Evolutionary conservation across 768 basidiomycete genomes (phyloP), one percentile per base, ranked within the genome.

Genomic region (Panaeolus cyanescens): DNA sequence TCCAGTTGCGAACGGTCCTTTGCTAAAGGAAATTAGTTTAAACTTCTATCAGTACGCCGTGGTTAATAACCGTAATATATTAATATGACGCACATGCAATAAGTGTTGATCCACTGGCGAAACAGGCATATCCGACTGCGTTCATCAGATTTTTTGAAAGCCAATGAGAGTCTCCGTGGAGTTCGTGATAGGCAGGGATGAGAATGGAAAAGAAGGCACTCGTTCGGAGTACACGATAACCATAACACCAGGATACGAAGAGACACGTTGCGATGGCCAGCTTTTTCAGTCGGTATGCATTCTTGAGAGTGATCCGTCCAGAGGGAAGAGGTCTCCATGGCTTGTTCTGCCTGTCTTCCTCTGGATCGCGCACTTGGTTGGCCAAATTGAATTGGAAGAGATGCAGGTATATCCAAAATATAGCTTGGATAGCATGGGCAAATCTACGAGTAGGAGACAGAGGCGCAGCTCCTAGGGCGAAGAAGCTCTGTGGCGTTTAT

Each of bases 391-490:
- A 80, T 45, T 79, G 79, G 2, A 83, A 67, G 12, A 81, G 68
- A 55, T 83, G 82, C 2, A 80, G 56, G 75, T 74, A 83, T 28
- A 80, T 71, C 82, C 82, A 83, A 4, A 76, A 36, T 1, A 79
- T 55, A 4, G 74, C 66, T 22, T 77, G 70, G 5, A 65, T 34
- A 25, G 66, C 68, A 59, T 68, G 66, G 15, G 67, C 64, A 31
- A 67, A 40, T 36, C 59, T 61, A 32, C 64, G 58, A 12, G 63
- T 62, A 28, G 64, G 65, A 45, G 60, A 65, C 32, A 68, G 63
- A 34, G 71, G 70, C 17, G 68, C 71, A 20, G 67, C 64, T 34
- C 66, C 67, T 15, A 68, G 40, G n/a, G 70, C 67, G 45, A 71
- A 72, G 53, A 61, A 65, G 61, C 61, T 68, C 72, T 68, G 37